Percentiles rank a stretch among this genome's conserved stretches.
Conservation (phyloP, 805 yeast genomes). For the Saccharomycodes ludwigii region DNA sequence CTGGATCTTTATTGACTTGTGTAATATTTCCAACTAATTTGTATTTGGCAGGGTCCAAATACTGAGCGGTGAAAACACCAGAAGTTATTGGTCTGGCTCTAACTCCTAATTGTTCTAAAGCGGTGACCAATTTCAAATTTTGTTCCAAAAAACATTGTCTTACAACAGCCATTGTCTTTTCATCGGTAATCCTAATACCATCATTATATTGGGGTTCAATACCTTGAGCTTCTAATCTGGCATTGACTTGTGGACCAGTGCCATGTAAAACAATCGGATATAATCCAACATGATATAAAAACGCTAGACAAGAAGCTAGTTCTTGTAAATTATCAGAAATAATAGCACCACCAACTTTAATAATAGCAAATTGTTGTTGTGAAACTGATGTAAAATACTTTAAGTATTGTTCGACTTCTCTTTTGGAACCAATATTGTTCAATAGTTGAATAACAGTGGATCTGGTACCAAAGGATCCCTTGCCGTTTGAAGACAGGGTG, state of each 20-base stretch:
- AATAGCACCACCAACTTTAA: constrained; percentile 98
- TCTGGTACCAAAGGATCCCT: constrained; percentile 40
- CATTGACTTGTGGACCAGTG: constrained; percentile 98
- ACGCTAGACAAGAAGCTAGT: constrained; percentile 90
- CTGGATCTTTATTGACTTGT: constrained; percentile 75
- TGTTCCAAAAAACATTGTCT: constrained; percentile 93
- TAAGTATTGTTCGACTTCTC: constrained; percentile 96
- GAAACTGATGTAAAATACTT: constrained; percentile 93
- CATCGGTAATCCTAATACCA: constrained; percentile 93
- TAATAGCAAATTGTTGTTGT: constrained; percentile 95
- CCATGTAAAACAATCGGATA: constrained; percentile 97
- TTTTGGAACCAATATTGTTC: constrained; percentile 91
- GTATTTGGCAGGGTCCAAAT: constrained; percentile 81
- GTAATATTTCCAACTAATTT: constrained; percentile 85
- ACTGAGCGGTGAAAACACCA: constrained; percentile 92
- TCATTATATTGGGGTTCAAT: constrained; percentile 93
- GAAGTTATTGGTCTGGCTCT: constrained; percentile 97
- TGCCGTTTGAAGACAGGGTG: constrained; percentile 14
- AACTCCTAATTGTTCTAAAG: constrained; percentile 91
- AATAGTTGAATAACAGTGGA: constrained; percentile 91
- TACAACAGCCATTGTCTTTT: constrained; percentile 90
- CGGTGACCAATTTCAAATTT: constrained; percentile 87
- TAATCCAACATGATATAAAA: constrained; percentile 91
- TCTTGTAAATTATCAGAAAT: constrained; percentile 90
- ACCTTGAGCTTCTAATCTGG: constrained; percentile 82